Base-by-base conservation (phyloP, 228 moss, liverwort and hornwort genomes). In the Sphagnum fallax region DNA sequence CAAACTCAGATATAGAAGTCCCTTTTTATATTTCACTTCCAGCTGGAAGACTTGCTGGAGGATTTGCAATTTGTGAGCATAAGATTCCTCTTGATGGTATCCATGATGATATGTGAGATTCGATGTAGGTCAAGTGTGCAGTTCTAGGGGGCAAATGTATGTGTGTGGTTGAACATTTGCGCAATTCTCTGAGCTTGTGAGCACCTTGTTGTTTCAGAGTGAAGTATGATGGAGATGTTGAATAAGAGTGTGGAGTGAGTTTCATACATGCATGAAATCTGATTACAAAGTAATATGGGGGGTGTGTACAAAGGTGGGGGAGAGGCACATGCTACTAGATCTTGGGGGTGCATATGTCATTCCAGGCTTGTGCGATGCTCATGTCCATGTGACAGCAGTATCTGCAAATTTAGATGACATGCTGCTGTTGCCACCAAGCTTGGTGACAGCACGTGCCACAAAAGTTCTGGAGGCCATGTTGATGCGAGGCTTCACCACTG, bases 401-500 rank as follows among this genome's bases (percentile, higher is more conserved):
- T 77, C 83, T 8, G 77, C 75, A 51, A 82, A 88, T 59, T 60
- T 88, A 67, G 82, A 85, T 76, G 85, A 88, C 75, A 67, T 85
- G 65, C 82, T 85, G 0, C 62, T 75, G 60, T 74, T 85, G 64
- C 88, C 88, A 0, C 49, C 85, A 14, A 84, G 82, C 71, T 64
- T 88, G 58, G 84, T 88, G 61, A 53, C 88, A 10, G 82, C 88
- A 10, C 82, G 88, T 18, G 82, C 88, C 14, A 53, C 73, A 0
- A 75, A 70, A 47, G 50, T 85, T 4, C 61, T 88, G 32, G 63
- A 64, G 49, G 73, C 62, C 8, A 88, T 88, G 88, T 69, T 88
- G 74, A 72, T 85, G 82, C 85, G 85, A 10, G 88, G 88, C 48
- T 88, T 88, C 70, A 88, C 88, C 16, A 88, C 88, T 47, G 85